Evolutionary conservation across 768 basidiomycete species (phyloP).

Genomic region (Kwoniella botswanensis): DNA sequence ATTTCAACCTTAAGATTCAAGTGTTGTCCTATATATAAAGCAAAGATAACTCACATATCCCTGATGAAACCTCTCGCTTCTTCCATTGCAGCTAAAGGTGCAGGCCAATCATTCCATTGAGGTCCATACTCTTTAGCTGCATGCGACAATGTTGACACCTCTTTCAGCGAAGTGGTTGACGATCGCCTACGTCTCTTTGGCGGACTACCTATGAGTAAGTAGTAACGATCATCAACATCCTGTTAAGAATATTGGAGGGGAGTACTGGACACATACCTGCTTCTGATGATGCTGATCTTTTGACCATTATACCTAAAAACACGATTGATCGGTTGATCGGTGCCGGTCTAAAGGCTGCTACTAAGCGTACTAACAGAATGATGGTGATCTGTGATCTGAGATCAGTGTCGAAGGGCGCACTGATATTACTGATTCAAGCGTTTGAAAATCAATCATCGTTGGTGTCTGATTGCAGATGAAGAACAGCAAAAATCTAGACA

Average conservation of each 20-base stretch:
- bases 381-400: neutral
- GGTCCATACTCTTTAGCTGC: constrained; percentile 34
- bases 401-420: neutral
- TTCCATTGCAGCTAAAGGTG: constrained; percentile 52
- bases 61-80: constrained; percentile 54
- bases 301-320: constrained; percentile 4
- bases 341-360: neutral
- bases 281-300: constrained; percentile 13
- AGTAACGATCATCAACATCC: neutral
- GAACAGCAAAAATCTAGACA: neutral
- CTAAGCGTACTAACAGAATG: neutral
- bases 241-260: neutral
- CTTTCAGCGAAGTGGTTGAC: constrained; percentile 1
- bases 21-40: no score
- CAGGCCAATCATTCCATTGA: constrained; percentile 58
- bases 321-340: constrained; percentile 9
- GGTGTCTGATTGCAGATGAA: neutral
- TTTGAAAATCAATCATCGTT: neutral
- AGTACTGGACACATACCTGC: neutral
- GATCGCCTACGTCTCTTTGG: constrained; percentile 11
- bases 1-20: neutral
- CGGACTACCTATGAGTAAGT: neutral
- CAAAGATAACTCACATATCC: constrained; percentile 50
- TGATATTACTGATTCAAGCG: neutral
- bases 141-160: constrained; percentile 9